A percentile compares a stretch with the other conserved stretches of the same genome.
Conservation (phyloP, 495 filamentous ascomycete species). For the Penicillium taxi region DNA sequence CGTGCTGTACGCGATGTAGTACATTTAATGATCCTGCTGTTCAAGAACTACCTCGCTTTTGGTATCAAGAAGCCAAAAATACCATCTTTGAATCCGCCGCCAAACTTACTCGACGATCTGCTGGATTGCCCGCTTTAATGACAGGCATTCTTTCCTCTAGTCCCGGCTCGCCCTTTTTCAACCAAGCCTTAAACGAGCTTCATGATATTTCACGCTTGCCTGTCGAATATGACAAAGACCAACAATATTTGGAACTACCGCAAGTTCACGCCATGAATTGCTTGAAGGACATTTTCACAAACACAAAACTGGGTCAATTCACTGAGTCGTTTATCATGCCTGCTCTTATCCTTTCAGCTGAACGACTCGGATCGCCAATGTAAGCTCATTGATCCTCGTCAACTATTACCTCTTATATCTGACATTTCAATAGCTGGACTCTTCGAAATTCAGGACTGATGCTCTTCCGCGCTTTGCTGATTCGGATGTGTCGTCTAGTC, state of each 20-base stretch:
- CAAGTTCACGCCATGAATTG: slow-evolving; percentile 95
- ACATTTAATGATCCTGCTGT: slow-evolving; percentile 41
- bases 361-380: slow-evolving; percentile 57
- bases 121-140: slow-evolving; percentile 80
- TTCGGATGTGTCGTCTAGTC: slow-evolving; percentile 46
- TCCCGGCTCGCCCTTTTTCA: slow-evolving; percentile 37
- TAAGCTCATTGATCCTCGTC: slow-evolving; percentile 16
- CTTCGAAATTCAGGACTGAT: slow-evolving; percentile 89
- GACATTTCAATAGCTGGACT: slow-evolving; percentile 58
- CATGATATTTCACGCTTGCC: slow-evolving; percentile 49
- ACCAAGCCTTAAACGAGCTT: slow-evolving; percentile 44
- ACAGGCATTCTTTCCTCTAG: slow-evolving; percentile 56
- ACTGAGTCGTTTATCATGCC: slow-evolving; percentile 63
- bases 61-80: slow-evolving; percentile 62
- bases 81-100: slow-evolving; percentile 63
- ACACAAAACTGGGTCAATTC: slow-evolving; percentile 54
- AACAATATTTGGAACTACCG: slow-evolving; percentile 55
- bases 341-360: slow-evolving; percentile 65
- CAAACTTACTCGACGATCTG: slow-evolving; percentile 81
- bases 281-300: slow-evolving; percentile 78
- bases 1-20: slow-evolving; percentile 59
- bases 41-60: slow-evolving; percentile 27
- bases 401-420: slow-evolving; percentile 3
- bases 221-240: slow-evolving; percentile 34
- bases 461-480: slow-evolving; percentile 75